Conservation (phyloP, 139 green algal genomes). For the Chlamydomonas sp. region DNA sequence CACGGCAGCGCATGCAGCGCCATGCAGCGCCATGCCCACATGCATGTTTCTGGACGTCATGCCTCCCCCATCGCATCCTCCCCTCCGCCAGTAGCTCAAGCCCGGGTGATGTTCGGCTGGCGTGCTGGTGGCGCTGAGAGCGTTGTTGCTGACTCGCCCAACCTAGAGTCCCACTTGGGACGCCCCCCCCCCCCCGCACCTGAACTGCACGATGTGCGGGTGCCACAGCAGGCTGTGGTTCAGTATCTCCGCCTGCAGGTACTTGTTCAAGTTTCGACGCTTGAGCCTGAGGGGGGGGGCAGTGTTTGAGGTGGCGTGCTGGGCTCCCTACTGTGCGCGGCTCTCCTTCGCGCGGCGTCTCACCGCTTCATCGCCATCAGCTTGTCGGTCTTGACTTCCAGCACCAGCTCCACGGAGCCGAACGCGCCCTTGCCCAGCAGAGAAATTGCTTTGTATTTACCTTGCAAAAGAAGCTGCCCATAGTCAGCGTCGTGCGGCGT, state of each 20-base stretch:
- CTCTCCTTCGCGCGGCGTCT: no score
- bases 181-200: no score
- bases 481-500: no score
- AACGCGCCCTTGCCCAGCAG: conserved; percentile 60
- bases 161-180: not conserved
- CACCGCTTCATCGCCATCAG: conserved; percentile 36
- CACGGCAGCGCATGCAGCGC: not conserved
- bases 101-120: no score
- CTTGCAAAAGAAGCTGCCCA: no score
- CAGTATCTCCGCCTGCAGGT: conserved; percentile 71
- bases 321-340: no score
- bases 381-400: conserved; percentile 51
- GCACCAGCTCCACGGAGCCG: conserved; percentile 67
- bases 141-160: no score
- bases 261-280: conserved; percentile 34
- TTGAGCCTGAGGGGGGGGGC: conserved; percentile 3
- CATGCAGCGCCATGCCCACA: not conserved
- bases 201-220: conserved; percentile 91
- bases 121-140: no score
- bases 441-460: not conserved
- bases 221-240: conserved; percentile 88
- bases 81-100: no score
- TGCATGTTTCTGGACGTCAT: not conserved
- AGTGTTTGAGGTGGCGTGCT: not conserved
- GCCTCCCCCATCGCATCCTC: no score